Evolutionary conservation across 805 yeast genomes (phyloP).

Genomic region (Candida railenensis): DNA sequence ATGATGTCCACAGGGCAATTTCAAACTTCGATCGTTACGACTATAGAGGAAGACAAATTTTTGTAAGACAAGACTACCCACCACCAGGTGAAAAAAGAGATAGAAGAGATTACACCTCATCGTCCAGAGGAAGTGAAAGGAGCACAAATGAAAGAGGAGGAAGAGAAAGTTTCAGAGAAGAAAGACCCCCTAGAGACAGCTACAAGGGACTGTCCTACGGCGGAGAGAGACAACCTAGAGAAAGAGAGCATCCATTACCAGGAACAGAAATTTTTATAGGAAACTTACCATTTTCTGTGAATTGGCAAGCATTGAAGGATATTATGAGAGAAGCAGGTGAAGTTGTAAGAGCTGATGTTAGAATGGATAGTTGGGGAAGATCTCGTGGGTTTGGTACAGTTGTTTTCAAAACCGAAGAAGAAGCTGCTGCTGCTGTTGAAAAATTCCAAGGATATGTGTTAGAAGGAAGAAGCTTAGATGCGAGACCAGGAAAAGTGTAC

Average conservation of each 20-base stretch:
- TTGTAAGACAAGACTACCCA: conserved; percentile 88
- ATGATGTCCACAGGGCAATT: conserved; percentile 72
- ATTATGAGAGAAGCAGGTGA: conserved; percentile 75
- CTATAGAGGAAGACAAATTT: conserved; percentile 73
- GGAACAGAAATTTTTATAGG: conserved; percentile 70
- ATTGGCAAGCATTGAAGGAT: conserved; percentile 86
- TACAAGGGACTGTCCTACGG: conserved; percentile 6
- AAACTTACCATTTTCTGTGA: conserved; percentile 77
- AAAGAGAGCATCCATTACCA: conserved; percentile 23
- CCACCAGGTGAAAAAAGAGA: conserved; percentile 54
- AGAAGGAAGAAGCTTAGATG: conserved; percentile 77
- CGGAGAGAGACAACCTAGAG: conserved; percentile 6
- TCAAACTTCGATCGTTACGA: conserved; percentile 61
- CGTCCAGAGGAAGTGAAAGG: conserved; percentile 6
- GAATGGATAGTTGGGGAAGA: conserved; percentile 62
- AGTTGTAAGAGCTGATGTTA: conserved; percentile 81
- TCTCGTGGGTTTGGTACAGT: conserved; percentile 89
- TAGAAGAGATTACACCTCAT: conserved; percentile 15
- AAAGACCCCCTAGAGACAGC: conserved; percentile 10
- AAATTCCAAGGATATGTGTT: conserved; percentile 66
- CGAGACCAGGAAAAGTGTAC: conserved; percentile 59
- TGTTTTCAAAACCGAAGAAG: conserved; percentile 61
- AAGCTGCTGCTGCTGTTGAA: conserved; percentile 69
- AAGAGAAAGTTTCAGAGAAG: conserved; percentile 14
- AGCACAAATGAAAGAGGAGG: conserved; percentile 19